Evolutionary conservation across 2,329 filamentous ascomycete genomes (phyloP).

Genomic region (Stemphylium beticola): DNA sequence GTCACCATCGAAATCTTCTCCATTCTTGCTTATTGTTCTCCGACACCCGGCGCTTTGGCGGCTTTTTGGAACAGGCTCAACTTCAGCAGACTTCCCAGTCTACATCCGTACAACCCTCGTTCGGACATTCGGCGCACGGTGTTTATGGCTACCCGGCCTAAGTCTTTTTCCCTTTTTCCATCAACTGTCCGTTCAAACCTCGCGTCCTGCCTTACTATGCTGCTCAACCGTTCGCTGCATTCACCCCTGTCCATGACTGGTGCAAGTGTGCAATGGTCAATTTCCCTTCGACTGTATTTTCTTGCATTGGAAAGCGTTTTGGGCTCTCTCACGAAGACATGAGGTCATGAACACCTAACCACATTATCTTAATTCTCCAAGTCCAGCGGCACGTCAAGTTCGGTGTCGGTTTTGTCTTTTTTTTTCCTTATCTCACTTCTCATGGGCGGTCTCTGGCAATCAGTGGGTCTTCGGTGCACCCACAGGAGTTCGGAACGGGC

Average conservation of each 20-base stretch:
- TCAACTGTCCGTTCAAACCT: constrained; percentile 8
- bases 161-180: constrained; percentile 7
- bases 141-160: constrained; percentile 35
- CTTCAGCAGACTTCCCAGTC: constrained; percentile 25
- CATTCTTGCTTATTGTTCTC: constrained; percentile 51
- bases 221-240: not conserved
- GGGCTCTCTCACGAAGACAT: constrained; percentile 43
- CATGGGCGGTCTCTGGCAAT: constrained; percentile 7
- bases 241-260: not conserved
- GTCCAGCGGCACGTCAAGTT: constrained; percentile 15
- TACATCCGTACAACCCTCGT: constrained; percentile 26
- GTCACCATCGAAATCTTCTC: constrained; percentile 38
- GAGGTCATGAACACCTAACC: constrained; percentile 44
- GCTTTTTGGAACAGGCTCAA: constrained; percentile 33
- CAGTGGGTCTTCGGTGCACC: constrained; percentile 17
- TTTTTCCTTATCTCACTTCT: constrained; percentile 18
- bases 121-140: constrained; percentile 29
- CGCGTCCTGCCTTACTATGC: not conserved
- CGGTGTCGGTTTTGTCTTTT: constrained; percentile 16
- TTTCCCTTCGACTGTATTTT: constrained; percentile 38
- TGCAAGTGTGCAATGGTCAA: constrained; percentile 11
- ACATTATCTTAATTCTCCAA: constrained; percentile 31
- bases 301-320: constrained; percentile 41
- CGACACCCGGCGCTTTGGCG: constrained; percentile 40
- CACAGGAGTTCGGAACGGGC: constrained; percentile 27